A percentile compares a stretch with the other conserved stretches of the same genome.
Conservation (phyloP, 2,329 filamentous ascomycete species). For the Ceratocystis diversiconidia region DNA sequence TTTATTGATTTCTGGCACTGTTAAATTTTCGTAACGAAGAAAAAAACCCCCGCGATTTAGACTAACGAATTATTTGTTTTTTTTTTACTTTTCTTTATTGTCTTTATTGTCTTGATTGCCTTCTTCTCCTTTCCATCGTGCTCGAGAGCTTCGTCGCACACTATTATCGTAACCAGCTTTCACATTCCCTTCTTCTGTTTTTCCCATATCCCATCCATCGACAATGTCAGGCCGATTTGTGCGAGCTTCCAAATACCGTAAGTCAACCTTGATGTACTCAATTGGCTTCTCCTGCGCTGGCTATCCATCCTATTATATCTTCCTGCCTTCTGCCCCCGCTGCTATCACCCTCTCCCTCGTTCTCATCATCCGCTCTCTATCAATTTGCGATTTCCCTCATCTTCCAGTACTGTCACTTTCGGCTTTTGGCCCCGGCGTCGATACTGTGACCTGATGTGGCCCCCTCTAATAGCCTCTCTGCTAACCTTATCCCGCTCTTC, state of each 20-base stretch:
- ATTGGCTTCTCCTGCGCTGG: neutral
- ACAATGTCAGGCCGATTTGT: constrained; percentile 51
- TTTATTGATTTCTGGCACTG: neutral
- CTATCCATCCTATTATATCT: neutral
- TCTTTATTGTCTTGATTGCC: neutral
- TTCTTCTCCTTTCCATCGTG: neutral
- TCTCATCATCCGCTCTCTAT: neutral
- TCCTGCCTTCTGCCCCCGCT: constrained; percentile 1
- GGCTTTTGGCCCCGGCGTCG: neutral
- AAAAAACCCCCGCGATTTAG: neutral
- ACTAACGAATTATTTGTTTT: neutral
- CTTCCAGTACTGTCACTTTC: neutral
- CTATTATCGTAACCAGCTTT: neutral
- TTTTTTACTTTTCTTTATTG: neutral
- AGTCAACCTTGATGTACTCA: constrained; percentile 23
- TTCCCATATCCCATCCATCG: constrained; percentile 19
- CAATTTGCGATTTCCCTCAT: constrained; percentile 14
- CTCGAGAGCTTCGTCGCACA: neutral
- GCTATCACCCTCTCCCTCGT: neutral
- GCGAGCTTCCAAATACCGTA: constrained; percentile 55
- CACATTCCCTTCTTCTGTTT: neutral
- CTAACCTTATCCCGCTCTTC: constrained; percentile 22
- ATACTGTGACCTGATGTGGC: neutral
- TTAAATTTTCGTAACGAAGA: neutral
- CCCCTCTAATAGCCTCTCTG: neutral